Conservation (phyloP, 192 early-diverging fungal genomes). For the Rhizoclosmatium globosum region DNA sequence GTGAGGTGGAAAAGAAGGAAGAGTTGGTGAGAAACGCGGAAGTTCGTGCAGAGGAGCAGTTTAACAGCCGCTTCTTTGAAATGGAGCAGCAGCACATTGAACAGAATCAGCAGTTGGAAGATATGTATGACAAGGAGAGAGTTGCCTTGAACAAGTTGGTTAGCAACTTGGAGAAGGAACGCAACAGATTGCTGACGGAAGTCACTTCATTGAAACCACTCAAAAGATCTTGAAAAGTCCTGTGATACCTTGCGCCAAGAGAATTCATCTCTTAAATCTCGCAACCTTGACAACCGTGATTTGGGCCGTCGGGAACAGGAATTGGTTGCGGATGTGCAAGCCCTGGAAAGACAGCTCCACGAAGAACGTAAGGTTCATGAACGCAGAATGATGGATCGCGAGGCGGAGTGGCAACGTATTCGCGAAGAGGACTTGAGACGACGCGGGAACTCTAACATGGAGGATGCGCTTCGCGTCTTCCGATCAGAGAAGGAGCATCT, state of each 20-base stretch:
- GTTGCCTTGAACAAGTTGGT: constrained; percentile 48
- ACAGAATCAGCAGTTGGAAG: constrained; percentile 41
- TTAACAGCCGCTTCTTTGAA: constrained; percentile 50
- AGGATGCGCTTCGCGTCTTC: constrained; percentile 32
- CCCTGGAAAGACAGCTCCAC: constrained; percentile 20
- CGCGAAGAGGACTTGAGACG: constrained; percentile 23
- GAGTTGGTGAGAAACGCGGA: constrained; percentile 15
- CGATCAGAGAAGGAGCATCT: constrained; percentile 34
- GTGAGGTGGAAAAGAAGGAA: too few relatives aligned
- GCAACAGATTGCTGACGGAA: constrained; percentile 44
- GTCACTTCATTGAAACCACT: constrained; percentile 33
- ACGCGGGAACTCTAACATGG: constrained; percentile 16
- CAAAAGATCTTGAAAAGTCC: constrained; percentile 12
- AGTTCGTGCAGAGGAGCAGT: constrained; percentile 26
- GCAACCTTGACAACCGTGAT: neutral
- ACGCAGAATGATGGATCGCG: constrained; percentile 29
- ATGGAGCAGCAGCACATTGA: constrained; percentile 50
- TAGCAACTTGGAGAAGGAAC: constrained; percentile 45
- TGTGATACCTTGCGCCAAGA: constrained; percentile 17
- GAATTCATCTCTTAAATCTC: neutral
- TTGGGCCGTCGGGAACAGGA: constrained; percentile 26
- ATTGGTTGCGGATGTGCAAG: constrained; percentile 29
- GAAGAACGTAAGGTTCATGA: constrained; percentile 30
- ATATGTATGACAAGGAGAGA: constrained; percentile 48
- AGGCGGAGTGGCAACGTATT: constrained; percentile 35